These are phyloP conservation scores for Gossypium stocksii DNA, from an alignment of 345 rosid genomes.

Conservation along the genomic window DNA sequence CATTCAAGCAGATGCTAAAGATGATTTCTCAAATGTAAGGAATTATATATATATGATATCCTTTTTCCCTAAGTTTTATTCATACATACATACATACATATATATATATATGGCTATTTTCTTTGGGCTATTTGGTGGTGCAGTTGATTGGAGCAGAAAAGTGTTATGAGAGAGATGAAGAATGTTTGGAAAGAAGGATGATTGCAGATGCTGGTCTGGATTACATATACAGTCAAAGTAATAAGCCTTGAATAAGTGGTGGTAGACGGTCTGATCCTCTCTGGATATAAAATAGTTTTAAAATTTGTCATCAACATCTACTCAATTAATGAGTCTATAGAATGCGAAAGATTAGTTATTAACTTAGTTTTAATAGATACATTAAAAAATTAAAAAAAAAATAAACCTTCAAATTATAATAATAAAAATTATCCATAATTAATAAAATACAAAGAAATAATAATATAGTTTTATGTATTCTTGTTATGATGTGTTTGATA, in stretches of 20 bases:
- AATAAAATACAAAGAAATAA: no score
- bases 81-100: no score
- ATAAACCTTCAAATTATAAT: no score
- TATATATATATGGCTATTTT: neutral
- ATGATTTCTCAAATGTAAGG: constrained; percentile 30
- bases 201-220: constrained; percentile 73
- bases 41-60: neutral
- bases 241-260: constrained; percentile 27
- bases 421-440: no score
- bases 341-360: no score
- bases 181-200: constrained; percentile 62
- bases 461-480: no score
- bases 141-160: constrained; percentile 60
- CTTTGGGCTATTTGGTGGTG: neutral
- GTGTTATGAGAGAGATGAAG: constrained; percentile 48
- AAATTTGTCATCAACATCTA: accelerated
- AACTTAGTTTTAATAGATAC: accelerated
- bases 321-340: accelerated
- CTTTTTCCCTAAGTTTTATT: neutral
- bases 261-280: accelerated
- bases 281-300: no score
- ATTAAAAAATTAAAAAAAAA: no score
- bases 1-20: constrained; percentile 7
- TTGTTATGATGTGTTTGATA: no score
- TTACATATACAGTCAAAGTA: constrained; percentile 75